Evolutionary conservation across 2,329 filamentous ascomycete species (phyloP), one percentile per base, ranked within the genome.

Genomic region (Cytospora chrysosperma): DNA sequence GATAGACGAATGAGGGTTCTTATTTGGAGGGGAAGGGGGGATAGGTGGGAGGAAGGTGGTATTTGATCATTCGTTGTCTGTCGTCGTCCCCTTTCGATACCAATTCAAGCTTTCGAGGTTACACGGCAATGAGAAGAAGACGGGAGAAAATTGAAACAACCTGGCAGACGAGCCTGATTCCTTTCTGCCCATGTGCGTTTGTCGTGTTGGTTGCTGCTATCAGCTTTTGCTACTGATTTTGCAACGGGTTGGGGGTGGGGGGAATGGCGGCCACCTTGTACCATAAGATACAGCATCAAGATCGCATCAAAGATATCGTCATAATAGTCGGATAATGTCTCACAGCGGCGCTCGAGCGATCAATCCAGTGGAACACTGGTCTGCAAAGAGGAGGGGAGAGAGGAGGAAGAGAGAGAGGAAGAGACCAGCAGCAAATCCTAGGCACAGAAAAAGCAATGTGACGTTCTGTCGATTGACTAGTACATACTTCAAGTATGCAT

Each of bases 1-100:
- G 55, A 59, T 59, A 63, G 61, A 63, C 49, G 19, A 13, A 47
- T 24, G 43, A 13, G n/a, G n/a, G 43, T 24, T 24, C 9, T 19
- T 21, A 30, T 30, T 24, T 24, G 43, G 43, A 5, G n/a, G 43
- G 7, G 6, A 2, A 19, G 58, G 43, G n/a, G n/a, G n/a, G n/a
- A 15, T 34, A 13, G 15, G 4, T 9, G 58, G 13, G 32, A 15
- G 24, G 24, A 17, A 28, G 52, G 15, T n/a, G 47, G 47, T 56
- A 32, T 53, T 32, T 62, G 34, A 53, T 49, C 52, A 40, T 26
- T 58, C 21, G 32, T 53, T 34, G 34, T 28, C 40, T 37, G 19
- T n/a, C n/a, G n/a, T n/a, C n/a, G n/a, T 56, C 26, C 37, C 49
- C 56, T 59, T 62, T 75, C 73, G 73, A 77, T 77, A 77, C 75